Evolutionary conservation across 1,284 basidiomycete species (phyloP).

Genomic region (Ustilago esculenta): DNA sequence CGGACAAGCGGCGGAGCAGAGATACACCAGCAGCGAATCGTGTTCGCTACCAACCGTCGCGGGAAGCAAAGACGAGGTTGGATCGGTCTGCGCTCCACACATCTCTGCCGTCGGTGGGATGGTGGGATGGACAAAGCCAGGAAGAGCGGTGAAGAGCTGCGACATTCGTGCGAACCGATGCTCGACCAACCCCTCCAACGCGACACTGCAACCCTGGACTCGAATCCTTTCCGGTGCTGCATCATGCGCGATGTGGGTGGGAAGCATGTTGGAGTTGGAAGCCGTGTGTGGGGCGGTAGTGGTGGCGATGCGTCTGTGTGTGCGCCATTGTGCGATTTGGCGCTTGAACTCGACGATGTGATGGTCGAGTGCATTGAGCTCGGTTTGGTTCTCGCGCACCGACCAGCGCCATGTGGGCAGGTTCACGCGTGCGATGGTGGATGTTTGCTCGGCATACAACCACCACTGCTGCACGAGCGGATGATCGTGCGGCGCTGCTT

Average conservation of each 20-base stretch:
- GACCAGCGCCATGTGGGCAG: conserved; percentile 49
- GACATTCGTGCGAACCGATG: conserved; percentile 33
- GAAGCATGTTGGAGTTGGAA: neutral
- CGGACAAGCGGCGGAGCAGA: conserved; percentile 25
- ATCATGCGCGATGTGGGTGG: neutral
- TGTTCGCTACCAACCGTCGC: neutral
- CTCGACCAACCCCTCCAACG: no score
- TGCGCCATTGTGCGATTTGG: conserved; percentile 38
- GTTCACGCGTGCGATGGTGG: neutral
- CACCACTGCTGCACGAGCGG: conserved; percentile 44
- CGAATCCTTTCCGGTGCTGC: neutral
- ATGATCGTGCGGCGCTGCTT: conserved; percentile 49
- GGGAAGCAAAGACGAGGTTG: no score
- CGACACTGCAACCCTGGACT: no score
- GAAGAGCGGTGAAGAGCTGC: conserved; percentile 30
- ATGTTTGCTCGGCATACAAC: conserved; percentile 1
- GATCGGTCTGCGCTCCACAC: no score
- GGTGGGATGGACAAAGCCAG: conserved; percentile 12
- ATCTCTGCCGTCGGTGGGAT: no score
- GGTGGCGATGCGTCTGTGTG: conserved; percentile 17
- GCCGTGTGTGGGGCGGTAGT: neutral
- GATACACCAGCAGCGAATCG: conserved; percentile 20
- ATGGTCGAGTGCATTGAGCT: conserved; percentile 15
- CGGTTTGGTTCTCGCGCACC: conserved; percentile 3
- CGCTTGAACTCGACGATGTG: conserved; percentile 31